Percentiles rank a stretch among this genome's conserved stretches.
These are phyloP conservation scores for Nannizziopsis barbatae DNA, from an alignment of 2,329 filamentous ascomycete species.

Conservation along the genomic window DNA sequence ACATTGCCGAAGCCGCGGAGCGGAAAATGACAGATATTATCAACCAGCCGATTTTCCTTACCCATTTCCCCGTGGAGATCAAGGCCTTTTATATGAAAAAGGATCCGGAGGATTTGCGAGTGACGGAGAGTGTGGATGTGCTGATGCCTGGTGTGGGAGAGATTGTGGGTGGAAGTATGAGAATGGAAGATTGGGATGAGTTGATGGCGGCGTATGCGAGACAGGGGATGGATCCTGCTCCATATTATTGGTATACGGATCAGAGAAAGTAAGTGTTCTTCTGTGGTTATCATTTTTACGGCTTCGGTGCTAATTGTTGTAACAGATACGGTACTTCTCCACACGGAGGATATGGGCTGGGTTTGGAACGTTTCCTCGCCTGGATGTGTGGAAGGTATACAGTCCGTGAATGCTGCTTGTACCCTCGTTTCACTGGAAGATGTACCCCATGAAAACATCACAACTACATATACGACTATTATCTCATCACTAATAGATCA, in stretches of 20 bases:
- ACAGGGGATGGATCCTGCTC: slow-evolving; percentile 69
- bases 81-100: slow-evolving; percentile 99
- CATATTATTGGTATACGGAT: slow-evolving; percentile 98
- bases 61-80: slow-evolving; percentile 93
- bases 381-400: slow-evolving; percentile 58
- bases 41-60: slow-evolving; percentile 89
- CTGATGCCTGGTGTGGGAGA: slow-evolving; percentile 91
- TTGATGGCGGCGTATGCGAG: slow-evolving; percentile 77
- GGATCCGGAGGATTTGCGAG: slow-evolving; percentile 62
- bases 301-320: slow-evolving; percentile 11
- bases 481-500: neutral
- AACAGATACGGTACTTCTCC: slow-evolving; percentile 75
- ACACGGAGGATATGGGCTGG: slow-evolving; percentile 87
- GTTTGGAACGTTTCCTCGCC: slow-evolving; percentile 68
- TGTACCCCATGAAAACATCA: slow-evolving; percentile 37
- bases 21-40: slow-evolving; percentile 94
- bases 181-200: slow-evolving; percentile 84
- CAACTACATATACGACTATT: neutral
- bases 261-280: slow-evolving; percentile 66
- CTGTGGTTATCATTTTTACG: slow-evolving; percentile 5
- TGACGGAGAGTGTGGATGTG: slow-evolving; percentile 85
- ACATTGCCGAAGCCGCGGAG: slow-evolving; percentile 96
- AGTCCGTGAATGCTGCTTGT: slow-evolving; percentile 47
- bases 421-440: slow-evolving; percentile 41
- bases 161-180: slow-evolving; percentile 94